Conservation (phyloP, 768 basidiomycete genomes). For the Suillus plorans region DNA sequence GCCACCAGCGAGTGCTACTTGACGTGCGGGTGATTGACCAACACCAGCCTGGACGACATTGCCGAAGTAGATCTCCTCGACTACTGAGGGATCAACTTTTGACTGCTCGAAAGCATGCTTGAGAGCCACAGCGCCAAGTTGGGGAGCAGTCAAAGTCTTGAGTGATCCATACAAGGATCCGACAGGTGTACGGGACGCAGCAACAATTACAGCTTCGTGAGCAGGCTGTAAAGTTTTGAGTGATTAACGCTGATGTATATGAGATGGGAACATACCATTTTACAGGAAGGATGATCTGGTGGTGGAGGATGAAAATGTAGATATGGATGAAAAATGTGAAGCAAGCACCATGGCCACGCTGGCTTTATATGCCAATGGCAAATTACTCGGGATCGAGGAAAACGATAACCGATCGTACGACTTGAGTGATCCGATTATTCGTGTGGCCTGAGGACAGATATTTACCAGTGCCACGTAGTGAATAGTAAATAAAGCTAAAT, state of each 20-base stretch:
- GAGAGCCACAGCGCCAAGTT: constrained; percentile 86
- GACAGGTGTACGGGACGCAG: constrained; percentile 91
- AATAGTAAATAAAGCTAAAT: fast-evolving
- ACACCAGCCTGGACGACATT: constrained; percentile 98
- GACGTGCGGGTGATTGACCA: constrained; percentile 95
- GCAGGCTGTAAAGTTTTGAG: constrained; percentile 33
- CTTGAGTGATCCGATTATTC: not conserved
- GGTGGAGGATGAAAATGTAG: constrained; percentile 37
- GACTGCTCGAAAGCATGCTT: constrained; percentile 86
- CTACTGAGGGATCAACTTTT: constrained; percentile 74
- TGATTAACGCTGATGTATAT: not conserved
- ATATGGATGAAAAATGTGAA: constrained; percentile 38
- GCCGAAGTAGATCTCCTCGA: constrained; percentile 96
- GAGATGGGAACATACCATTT: constrained; percentile 46
- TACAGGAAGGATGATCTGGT: constrained; percentile 33
- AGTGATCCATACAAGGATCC: constrained; percentile 90
- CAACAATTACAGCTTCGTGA: constrained; percentile 90
- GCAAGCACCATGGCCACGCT: constrained; percentile 37
- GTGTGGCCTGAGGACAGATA: not conserved
- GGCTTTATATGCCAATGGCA: constrained; percentile 16
- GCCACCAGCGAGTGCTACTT: constrained; percentile 88
- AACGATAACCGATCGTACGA: constrained; percentile 2
- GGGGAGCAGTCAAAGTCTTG: constrained; percentile 84
- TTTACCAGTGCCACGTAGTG: not conserved
- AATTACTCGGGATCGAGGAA: not conserved